These are phyloP conservation scores for Ustilago shanxiensis DNA, from an alignment of 1,284 basidiomycete species.

Conservation along the genomic window DNA sequence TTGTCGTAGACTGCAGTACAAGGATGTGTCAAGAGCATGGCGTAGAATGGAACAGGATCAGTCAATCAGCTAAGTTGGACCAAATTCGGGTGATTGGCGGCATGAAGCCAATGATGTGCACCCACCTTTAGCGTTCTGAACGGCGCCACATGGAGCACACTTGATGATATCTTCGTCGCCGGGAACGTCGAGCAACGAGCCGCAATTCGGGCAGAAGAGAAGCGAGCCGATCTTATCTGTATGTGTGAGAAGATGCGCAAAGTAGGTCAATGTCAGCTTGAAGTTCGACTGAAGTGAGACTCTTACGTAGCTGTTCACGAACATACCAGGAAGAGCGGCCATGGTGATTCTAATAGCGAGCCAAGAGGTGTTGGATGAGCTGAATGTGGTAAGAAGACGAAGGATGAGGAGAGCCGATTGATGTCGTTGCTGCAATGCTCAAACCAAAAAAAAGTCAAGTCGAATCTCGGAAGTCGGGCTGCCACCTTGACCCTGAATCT, in stretches of 20 bases:
- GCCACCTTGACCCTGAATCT: slow-evolving; percentile 14
- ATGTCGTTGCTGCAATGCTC: slow-evolving; percentile 8
- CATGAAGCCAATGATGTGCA: not conserved
- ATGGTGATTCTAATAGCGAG: slow-evolving; percentile 9
- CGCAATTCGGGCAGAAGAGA: slow-evolving; percentile 92
- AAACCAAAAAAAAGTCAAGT: slow-evolving; percentile 17
- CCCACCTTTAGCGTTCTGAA: slow-evolving; percentile 76
- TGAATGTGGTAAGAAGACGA: not conserved
- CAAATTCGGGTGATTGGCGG: not conserved
- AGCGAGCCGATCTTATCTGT: slow-evolving; percentile 79
- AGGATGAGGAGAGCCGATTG: not conserved
- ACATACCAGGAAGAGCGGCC: slow-evolving; percentile 36
- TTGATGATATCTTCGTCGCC: slow-evolving; percentile 80
- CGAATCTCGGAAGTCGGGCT: slow-evolving; percentile 41
- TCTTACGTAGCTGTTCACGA: not conserved
- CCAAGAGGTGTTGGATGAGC: not conserved
- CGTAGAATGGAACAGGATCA: not conserved
- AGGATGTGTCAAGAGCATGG: not conserved
- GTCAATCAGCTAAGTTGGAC: not conserved
- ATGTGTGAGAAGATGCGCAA: not conserved
- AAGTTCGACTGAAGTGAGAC: not conserved
- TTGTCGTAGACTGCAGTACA: slow-evolving; percentile 85
- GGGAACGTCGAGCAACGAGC: slow-evolving; percentile 87
- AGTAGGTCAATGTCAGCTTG: not conserved
- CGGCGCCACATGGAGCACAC: slow-evolving; percentile 88